Base-by-base conservation (phyloP, 2,329 filamentous ascomycete species). In the Arthrinium phaeospermum region DNA sequence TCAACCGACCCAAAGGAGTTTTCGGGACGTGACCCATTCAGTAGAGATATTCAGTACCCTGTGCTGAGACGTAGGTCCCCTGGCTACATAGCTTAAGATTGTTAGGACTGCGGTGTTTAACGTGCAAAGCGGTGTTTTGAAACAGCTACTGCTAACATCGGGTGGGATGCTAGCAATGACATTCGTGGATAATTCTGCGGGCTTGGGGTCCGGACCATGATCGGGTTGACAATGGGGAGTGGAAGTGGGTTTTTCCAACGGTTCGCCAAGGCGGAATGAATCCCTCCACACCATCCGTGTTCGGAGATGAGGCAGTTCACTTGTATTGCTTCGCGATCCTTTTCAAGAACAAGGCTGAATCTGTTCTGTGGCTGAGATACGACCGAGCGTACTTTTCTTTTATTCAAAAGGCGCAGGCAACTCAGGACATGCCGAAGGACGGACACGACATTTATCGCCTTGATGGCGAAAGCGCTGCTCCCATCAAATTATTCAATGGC, bases 121-220 rank as follows among this genome's bases (percentile, higher is more conserved):
- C 44, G 7, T 47, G 34, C 14, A 34, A 30, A 47, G 67, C 24
- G 67, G 14, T 19, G 44, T 16, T 16, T 47, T 44, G 22, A 47
- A 34, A 30, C 16, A 34, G 13, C 41, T 47, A 19, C n/a, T 14
- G n/a, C 22, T 5, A 10, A 22, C 44, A 44, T 44, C 3, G 41
- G 16, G 22, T 16, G 6, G 67, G 19, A 22, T 22, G 24, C 67
- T 13, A 7, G 67, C 3, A n/a, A 37, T 45, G 34, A 49, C 22
- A 69, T 69, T 69, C 67, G 67, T 49, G 67, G 67, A 69, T n/a
- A 49, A 69, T 34, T 37, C 45, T 22, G 24, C 27, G n/a, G 12
- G 10, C 7, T 16, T 6, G 3, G 34, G n/a, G 10, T 41, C 34
- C 57, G 34, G 57, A 64, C 57, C 57, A 24, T 13, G 19, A 14